Conservation (phyloP, 225 moss, liverwort and hornwort genomes). For the Neckera pumila region DNA sequence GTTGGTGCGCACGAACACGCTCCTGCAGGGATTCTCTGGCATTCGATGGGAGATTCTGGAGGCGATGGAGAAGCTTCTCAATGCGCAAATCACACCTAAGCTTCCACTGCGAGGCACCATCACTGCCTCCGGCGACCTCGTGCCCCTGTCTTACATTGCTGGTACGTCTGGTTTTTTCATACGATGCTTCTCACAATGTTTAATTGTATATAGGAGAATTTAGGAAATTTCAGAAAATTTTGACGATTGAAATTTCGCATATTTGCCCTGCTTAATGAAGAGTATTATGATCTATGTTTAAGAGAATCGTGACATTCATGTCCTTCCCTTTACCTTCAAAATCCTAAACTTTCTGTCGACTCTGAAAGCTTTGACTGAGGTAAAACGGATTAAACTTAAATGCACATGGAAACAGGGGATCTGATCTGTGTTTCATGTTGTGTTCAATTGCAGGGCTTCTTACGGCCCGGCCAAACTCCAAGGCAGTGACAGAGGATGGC, state of each 20-base stretch:
- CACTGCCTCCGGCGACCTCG: slow-evolving; percentile 23
- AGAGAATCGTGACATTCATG: neutral
- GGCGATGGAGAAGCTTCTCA: slow-evolving; percentile 37
- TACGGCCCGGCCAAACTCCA: slow-evolving; percentile 52
- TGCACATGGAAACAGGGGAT: neutral
- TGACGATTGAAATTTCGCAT: neutral
- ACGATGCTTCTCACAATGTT: neutral
- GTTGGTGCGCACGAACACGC: slow-evolving; percentile 33
- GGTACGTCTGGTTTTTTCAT: neutral
- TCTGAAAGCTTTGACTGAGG: neutral
- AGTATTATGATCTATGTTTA: neutral
- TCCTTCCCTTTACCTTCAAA: neutral
- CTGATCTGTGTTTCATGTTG: neutral
- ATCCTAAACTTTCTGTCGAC: too few species aligned
- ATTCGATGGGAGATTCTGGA: slow-evolving; percentile 46
- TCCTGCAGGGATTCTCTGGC: slow-evolving; percentile 33
- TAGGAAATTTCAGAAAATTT: neutral
- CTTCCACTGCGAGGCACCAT: slow-evolving; percentile 22
- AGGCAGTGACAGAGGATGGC: slow-evolving; percentile 21
- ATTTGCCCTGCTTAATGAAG: neutral
- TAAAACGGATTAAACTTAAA: too few species aligned
- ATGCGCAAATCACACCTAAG: slow-evolving; percentile 12
- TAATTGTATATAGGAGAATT: neutral
- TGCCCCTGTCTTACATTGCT: slow-evolving; percentile 30
- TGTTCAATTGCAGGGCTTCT: slow-evolving; percentile 19